These are phyloP conservation scores for Marasmius oreades DNA, from an alignment of 1,284 basidiomycete species.

Conservation along the genomic window DNA sequence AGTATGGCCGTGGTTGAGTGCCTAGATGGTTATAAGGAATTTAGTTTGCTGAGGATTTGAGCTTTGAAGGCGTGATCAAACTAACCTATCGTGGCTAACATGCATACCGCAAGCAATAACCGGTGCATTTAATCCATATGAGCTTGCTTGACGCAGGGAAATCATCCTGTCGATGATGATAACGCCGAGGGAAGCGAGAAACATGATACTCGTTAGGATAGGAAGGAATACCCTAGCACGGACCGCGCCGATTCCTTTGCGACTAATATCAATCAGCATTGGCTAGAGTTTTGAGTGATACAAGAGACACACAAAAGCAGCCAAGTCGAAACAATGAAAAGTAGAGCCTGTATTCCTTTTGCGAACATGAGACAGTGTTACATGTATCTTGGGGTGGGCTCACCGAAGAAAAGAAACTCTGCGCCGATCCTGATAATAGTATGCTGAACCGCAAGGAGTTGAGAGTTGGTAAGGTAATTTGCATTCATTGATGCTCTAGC, in stretches of 20 bases:
- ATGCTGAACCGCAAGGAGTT: conserved; percentile 6
- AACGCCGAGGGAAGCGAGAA: conserved; percentile 8
- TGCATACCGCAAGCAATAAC: conserved; percentile 4
- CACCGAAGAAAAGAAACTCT: conserved; percentile 12
- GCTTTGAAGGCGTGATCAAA: neutral
- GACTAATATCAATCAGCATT: neutral
- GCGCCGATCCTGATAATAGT: conserved; percentile 7
- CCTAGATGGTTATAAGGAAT: neutral
- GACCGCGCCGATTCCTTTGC: conserved; percentile 4
- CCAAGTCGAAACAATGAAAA: conserved; percentile 9
- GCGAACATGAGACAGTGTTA: neutral
- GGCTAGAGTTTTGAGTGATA: neutral
- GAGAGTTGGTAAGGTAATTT: conserved; percentile 5
- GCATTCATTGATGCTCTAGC: neutral
- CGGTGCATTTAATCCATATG: conserved; percentile 4
- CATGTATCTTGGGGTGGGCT: neutral
- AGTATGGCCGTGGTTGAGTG: conserved; percentile 2
- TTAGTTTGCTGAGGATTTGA: neutral
- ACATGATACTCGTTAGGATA: conserved; percentile 7
- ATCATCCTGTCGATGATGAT: conserved; percentile 12
- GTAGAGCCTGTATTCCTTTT: conserved; percentile 7
- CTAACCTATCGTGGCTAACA: conserved; percentile 9
- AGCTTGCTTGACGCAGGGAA: conserved; percentile 4
- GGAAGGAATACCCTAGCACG: conserved; percentile 5
- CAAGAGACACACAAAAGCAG: conserved; percentile 7